These are phyloP conservation scores for Zizania palustris DNA, from an alignment of 202 grass and related monocot genomes.

Conservation along the genomic window DNA sequence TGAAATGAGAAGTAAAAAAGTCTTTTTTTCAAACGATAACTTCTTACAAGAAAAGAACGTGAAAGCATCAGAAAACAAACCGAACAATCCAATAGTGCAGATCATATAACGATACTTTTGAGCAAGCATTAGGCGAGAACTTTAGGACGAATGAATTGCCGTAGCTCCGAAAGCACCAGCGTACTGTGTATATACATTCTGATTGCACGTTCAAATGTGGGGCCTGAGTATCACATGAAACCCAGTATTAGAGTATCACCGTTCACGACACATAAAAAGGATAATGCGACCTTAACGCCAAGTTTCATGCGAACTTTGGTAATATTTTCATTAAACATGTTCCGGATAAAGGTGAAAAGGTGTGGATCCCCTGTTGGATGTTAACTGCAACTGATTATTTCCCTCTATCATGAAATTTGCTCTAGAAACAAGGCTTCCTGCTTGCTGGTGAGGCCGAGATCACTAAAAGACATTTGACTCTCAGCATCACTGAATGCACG, in stretches of 20 bases:
- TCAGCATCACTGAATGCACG: constrained; percentile 69
- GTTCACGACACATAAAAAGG: constrained; percentile 20
- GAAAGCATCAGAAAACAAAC: neutral
- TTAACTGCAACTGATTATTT: constrained; percentile 3
- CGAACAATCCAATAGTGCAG: neutral
- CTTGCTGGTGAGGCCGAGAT: constrained; percentile 82
- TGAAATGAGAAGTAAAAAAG: no score
- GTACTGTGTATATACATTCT: constrained; percentile 28
- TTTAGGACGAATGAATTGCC: neutral
- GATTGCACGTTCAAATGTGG: neutral
- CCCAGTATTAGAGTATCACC: neutral
- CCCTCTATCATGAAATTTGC: constrained; percentile 54
- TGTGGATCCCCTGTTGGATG: neutral
- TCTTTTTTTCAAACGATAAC: no score
- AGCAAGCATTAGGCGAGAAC: neutral
- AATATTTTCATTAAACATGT: constrained; percentile 12
- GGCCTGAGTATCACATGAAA: neutral
- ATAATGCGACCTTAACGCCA: constrained; percentile 3
- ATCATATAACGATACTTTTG: neutral
- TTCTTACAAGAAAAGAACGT: no score
- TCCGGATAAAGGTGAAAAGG: neutral
- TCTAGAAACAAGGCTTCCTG: constrained; percentile 97
- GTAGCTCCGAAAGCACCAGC: neutral
- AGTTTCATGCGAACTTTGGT: neutral
- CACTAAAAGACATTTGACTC: constrained; percentile 63